phyloP scores from a whole-genome alignment of 202 grass and related monocot species.

The Digitaria exilis region DNA sequence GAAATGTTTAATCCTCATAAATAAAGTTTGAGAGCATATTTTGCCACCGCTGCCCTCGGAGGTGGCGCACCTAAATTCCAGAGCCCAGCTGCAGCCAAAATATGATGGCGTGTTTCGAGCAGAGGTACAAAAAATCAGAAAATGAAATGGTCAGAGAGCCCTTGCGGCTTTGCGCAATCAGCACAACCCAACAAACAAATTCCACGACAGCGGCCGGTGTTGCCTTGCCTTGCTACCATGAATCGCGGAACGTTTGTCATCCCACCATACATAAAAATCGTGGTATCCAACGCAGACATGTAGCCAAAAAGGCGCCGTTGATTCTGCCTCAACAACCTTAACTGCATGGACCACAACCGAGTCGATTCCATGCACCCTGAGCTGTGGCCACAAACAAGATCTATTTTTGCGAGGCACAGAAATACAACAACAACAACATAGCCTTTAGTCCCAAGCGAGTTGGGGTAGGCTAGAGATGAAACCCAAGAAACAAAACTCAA shows the following conservation, averaged over 20 bases:
- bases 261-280: not conserved
- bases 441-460: no score
- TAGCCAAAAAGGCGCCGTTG: not conserved
- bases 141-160: not conserved
- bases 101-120: not conserved
- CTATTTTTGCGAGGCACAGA: not conserved
- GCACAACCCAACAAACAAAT: not conserved
- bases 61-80: no score
- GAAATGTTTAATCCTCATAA: no score
- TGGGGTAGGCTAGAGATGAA: no score
- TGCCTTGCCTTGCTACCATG: not conserved
- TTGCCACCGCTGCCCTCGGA: no score
- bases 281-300: not conserved
- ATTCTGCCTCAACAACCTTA: slow-evolving; percentile 24
- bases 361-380: not conserved
- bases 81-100: not conserved
- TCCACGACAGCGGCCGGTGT: not conserved
- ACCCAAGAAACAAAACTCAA: no score
- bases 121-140: not conserved
- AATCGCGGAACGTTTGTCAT: not conserved
- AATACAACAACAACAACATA: no score
- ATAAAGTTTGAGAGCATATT: no score
- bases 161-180: not conserved
- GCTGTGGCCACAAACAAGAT: not conserved
- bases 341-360: slow-evolving; percentile 5